These are phyloP conservation scores for Yamadazyma oceani DNA, from an alignment of 1,139 yeast genomes.

Conservation along the genomic window DNA sequence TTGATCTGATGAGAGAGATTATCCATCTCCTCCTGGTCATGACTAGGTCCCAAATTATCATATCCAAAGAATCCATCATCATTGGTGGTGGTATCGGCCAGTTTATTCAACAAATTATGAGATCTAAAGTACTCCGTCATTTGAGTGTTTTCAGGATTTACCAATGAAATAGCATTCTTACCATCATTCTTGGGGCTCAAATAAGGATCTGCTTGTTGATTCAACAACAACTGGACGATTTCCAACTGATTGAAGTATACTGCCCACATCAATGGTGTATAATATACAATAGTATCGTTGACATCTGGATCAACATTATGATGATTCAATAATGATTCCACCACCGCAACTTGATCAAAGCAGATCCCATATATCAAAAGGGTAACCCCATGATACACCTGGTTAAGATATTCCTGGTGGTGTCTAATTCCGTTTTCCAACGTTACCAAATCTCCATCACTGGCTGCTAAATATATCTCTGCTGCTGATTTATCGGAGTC, in stretches of 20 bases:
- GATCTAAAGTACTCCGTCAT: conserved; percentile 39
- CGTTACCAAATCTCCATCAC: conserved; percentile 51
- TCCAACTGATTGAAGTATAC: conserved; percentile 39
- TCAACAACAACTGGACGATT: conserved; percentile 34
- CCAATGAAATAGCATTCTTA: conserved; percentile 34
- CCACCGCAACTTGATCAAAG: conserved; percentile 43
- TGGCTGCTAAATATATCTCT: conserved; percentile 47
- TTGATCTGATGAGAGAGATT: conserved; percentile 45
- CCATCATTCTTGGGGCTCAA: conserved; percentile 31
- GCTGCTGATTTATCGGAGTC: conserved; percentile 16
- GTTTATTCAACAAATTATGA: conserved; percentile 39
- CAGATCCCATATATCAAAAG: conserved; percentile 55
- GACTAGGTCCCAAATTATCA: conserved; percentile 23
- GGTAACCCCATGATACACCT: conserved; percentile 40
- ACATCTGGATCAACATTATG: conserved; percentile 39
- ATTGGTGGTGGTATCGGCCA: conserved; percentile 4
- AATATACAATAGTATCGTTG: conserved; percentile 31
- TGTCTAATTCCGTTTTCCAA: conserved; percentile 36
- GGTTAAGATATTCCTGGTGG: conserved; percentile 31
- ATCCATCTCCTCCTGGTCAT: conserved; percentile 30
- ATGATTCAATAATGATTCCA: conserved; percentile 42
- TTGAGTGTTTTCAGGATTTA: conserved; percentile 30
- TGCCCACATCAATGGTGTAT: conserved; percentile 53
- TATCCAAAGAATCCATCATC: conserved; percentile 19
- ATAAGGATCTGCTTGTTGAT: conserved; percentile 45